phyloP scores from a whole-genome alignment of 2,329 filamentous ascomycete genomes.

The Scolecobasidium constrictum region DNA sequence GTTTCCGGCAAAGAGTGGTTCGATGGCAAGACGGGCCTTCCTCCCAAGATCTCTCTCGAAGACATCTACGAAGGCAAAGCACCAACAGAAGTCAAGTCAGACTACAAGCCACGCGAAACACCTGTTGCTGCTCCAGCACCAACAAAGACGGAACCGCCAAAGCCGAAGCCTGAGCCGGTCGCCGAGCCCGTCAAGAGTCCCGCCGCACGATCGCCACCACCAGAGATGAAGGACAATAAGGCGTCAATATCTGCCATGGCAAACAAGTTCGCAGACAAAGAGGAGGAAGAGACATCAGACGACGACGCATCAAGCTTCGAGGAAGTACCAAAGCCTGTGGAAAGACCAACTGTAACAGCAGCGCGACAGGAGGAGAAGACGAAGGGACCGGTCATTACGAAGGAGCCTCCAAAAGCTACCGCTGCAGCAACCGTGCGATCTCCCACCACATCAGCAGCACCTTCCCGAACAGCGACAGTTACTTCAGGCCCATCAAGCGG shows the following conservation, averaged over 20 bases:
- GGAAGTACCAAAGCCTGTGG: conserved; percentile 65
- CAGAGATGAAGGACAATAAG: conserved; percentile 74
- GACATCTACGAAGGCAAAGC: conserved; percentile 79
- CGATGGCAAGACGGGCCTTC: conserved; percentile 69
- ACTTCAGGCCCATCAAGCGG: not conserved
- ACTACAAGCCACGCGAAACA: conserved; percentile 47
- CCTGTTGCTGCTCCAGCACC: conserved; percentile 27
- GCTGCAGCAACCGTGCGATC: conserved; percentile 17
- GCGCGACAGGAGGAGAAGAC: conserved; percentile 29
- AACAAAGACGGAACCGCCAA: conserved; percentile 43
- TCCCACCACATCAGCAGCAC: conserved; percentile 22
- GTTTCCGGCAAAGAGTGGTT: conserved; percentile 78
- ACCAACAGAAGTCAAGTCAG: conserved; percentile 59
- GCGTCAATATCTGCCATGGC: conserved; percentile 77
- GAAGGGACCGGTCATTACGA: conserved; percentile 23
- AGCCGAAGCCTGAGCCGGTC: conserved; percentile 33
- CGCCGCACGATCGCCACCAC: conserved; percentile 44
- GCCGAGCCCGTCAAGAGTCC: conserved; percentile 35
- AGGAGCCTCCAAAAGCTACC: conserved; percentile 7
- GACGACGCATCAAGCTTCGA: conserved; percentile 76
- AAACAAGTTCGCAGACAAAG: conserved; percentile 72
- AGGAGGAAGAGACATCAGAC: conserved; percentile 46
- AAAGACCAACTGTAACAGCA: conserved; percentile 37
- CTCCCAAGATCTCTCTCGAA: conserved; percentile 88
- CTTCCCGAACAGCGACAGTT: conserved; percentile 18